Conservation (phyloP, 768 basidiomycete genomes). For the Naganishia friedmannii region DNA sequence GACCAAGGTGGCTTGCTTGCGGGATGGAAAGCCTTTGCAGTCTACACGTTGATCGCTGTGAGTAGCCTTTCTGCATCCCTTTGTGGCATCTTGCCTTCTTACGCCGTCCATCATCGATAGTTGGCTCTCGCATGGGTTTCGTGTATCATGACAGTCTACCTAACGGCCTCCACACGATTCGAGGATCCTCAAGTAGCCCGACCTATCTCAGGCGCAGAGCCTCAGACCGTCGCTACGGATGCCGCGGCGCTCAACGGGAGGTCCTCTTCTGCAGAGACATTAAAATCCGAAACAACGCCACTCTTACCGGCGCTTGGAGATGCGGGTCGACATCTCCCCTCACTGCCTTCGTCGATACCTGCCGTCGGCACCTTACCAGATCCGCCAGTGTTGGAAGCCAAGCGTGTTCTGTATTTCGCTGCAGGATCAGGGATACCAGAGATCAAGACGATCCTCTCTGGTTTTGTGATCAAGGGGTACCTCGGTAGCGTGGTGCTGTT, state of each 20-base stretch:
- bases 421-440: constrained; percentile 96
- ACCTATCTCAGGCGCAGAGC: not conserved
- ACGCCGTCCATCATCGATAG: constrained; percentile 53
- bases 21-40: constrained; percentile 35
- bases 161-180: constrained; percentile 74
- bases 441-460: constrained; percentile 65
- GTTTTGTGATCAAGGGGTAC: constrained; percentile 96
- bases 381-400: constrained; percentile 36
- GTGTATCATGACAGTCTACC: constrained; percentile 73
- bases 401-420: constrained; percentile 81
- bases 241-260: not conserved
- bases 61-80: not conserved
- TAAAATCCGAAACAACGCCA: constrained; percentile 1
- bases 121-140: constrained; percentile 69
- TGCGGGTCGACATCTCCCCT: no score
- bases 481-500: constrained; percentile 84
- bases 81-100: not conserved
- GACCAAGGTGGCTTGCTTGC: constrained; percentile 66
- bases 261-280: not conserved
- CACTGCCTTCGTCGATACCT: no score
- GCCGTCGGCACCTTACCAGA: no score
- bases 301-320: not conserved
- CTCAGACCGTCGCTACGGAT: not conserved
- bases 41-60: constrained; percentile 22
- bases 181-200: constrained; percentile 35